Percentiles rank a stretch among this genome's conserved stretches.
phyloP scores from a whole-genome alignment of 345 rosid species.

The Eucalyptus globulus region DNA sequence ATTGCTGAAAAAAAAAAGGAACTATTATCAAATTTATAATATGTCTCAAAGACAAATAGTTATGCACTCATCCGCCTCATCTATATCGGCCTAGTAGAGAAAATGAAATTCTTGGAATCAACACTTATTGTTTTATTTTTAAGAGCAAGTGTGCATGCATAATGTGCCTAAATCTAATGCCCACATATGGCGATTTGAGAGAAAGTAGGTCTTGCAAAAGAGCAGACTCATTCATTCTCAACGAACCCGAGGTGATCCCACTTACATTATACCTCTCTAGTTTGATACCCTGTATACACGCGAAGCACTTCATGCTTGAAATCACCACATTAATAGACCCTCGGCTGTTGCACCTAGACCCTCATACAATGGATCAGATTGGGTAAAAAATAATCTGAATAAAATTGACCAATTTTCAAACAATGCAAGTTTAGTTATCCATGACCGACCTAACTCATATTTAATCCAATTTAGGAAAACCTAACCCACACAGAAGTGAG shows the following conservation, averaged over 20 bases:
- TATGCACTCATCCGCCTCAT: background rate
- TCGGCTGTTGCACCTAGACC: background rate
- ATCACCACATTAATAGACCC: background rate
- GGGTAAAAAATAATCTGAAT: too few species aligned
- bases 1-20: background rate
- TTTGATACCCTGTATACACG: background rate
- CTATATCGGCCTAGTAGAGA: background rate
- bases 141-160: background rate
- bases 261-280: background rate
- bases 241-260: background rate
- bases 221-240: background rate
- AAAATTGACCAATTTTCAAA: too few species aligned
- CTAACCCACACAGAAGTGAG: background rate
- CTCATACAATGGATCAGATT: background rate
- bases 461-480: too few species aligned
- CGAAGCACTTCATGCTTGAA: background rate
- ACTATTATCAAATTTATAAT: background rate
- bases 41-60: background rate
- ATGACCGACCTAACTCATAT: rapidly evolving
- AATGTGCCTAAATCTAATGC: background rate
- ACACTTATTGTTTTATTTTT: background rate
- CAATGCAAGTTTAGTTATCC: too few species aligned
- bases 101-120: background rate
- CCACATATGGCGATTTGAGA: background rate
- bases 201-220: background rate